Percentiles rank a stretch among this genome's conserved stretches.
These are phyloP conservation scores for Pyrenochaeta sp. DNA, from an alignment of 2,329 filamentous ascomycete genomes.

Conservation along the genomic window DNA sequence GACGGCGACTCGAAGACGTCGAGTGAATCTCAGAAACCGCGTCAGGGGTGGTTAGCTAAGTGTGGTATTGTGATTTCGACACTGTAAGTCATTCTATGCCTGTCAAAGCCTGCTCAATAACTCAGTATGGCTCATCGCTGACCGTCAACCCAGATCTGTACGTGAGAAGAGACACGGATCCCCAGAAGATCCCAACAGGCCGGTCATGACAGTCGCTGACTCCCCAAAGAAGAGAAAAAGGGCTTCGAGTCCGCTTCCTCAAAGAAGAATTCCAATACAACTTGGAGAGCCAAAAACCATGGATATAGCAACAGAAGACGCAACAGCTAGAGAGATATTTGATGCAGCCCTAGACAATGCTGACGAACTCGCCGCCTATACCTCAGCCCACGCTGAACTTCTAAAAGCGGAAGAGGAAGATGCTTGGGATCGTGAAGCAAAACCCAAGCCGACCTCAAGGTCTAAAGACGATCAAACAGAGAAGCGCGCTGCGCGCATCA, in stretches of 20 bases:
- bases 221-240: slow-evolving; percentile 47
- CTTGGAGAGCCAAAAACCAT: slow-evolving; percentile 12
- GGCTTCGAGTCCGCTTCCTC: slow-evolving; percentile 26
- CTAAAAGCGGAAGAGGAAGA: slow-evolving; percentile 39
- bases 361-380: slow-evolving; percentile 24
- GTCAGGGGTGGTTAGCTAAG: slow-evolving; percentile 36
- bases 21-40: slow-evolving; percentile 35
- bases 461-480: slow-evolving; percentile 34
- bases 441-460: slow-evolving; percentile 9
- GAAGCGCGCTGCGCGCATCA: slow-evolving; percentile 44
- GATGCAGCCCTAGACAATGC: slow-evolving; percentile 9
- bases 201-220: slow-evolving; percentile 41
- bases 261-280: slow-evolving; percentile 22
- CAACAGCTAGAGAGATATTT: slow-evolving; percentile 7
- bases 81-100: slow-evolving; percentile 32
- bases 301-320: slow-evolving; percentile 5
- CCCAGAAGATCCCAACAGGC: slow-evolving; percentile 31
- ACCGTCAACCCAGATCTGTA: slow-evolving; percentile 36
- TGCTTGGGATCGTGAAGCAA: slow-evolving; percentile 50
- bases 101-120: background rate
- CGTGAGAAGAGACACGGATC: slow-evolving; percentile 38
- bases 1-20: slow-evolving; percentile 36
- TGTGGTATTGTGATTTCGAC: slow-evolving; percentile 36
- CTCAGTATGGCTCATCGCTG: background rate
- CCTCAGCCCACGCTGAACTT: slow-evolving; percentile 31